These are phyloP conservation scores for Nyssa sinensis DNA, from an alignment of 148 eudicot genomes.

Conservation along the genomic window DNA sequence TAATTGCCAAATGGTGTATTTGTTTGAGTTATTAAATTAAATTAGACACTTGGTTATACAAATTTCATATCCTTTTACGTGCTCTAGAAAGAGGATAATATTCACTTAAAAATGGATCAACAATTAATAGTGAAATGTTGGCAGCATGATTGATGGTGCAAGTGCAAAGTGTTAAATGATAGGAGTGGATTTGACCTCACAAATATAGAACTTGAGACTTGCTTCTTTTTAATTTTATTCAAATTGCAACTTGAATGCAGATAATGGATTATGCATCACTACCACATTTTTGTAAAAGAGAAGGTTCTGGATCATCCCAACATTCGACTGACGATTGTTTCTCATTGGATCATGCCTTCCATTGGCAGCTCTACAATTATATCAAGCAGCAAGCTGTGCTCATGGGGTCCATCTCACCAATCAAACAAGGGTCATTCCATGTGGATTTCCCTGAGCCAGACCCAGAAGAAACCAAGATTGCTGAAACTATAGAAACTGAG, in stretches of 20 bases:
- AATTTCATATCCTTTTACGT: no score
- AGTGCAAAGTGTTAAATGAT: no score
- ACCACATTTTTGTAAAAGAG: conserved; percentile 91
- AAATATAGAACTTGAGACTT: not conserved
- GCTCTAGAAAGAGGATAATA: no score
- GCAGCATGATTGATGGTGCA: no score
- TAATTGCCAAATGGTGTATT: no score
- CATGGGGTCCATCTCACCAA: conserved; percentile 27
- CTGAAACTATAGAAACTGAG: conserved; percentile 70
- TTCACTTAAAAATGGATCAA: no score
- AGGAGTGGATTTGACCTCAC: no score
- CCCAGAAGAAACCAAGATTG: conserved; percentile 68
- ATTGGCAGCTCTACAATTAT: conserved; percentile 62
- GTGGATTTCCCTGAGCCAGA: conserved; percentile 77
- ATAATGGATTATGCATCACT: conserved; percentile 92
- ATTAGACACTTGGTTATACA: no score
- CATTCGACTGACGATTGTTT: conserved; percentile 59
- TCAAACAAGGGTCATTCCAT: conserved; percentile 78
- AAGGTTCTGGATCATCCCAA: conserved; percentile 86
- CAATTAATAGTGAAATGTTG: no score
- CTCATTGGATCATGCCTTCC: conserved; percentile 70
- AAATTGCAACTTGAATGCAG: conserved; percentile 38
- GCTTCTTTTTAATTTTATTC: not conserved
- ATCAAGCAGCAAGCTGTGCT: conserved; percentile 54
- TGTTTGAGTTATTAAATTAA: no score